Evolutionary conservation across 352 stramenopile genomes (phyloP), one percentile per base, ranked within the genome.

Genomic region (Globisporangium uncinulatum): DNA sequence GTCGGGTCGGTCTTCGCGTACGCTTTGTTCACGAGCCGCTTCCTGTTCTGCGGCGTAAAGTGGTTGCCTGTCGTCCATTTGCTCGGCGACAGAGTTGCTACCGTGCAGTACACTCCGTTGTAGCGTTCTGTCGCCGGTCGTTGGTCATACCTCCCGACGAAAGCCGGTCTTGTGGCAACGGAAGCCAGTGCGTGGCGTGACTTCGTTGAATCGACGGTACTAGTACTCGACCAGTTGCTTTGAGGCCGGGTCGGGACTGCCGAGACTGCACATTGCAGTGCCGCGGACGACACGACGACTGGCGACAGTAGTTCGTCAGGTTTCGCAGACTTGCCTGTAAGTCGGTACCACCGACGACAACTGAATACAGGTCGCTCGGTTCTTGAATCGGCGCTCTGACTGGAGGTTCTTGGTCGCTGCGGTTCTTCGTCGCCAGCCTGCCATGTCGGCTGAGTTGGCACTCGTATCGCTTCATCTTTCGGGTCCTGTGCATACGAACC

Each of bases 301-400:
- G n/a, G n/a, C n/a, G 34, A 29, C 4, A 54, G n/a, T 11, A 36
- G 31, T n/a, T 60, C 46, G 1, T 56, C 53, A 3, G 46, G n/a
- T 34, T 20, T 32, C 19, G 57, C 46, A 8, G 60, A 54, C 31
- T 63, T 59, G 15, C 60, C 60, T 13, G 54, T 67, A 32, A 67
- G 24, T 15, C 66, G 39, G 17, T 59, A 21, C 54, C 63, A 48
- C 54, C 65, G 50, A 50, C 60, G 41, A 44, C 58, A 65, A 19
- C 58, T 62, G 42, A 77, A 69, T 1, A 29, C 15, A 4, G 53
- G 6, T 0, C 21, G 29, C 17, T 54, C 51, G 1, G 21, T 6
- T 3, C 9, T 57, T 20, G 56, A 41, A 19, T 24, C 10, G 17
- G 4, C 5, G 42, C 17, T 29, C n/a, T 8, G 42, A 29, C 8